These are phyloP conservation scores for Lichtheimia corymbifera DNA, from an alignment of 371 early-diverging fungal species.

Conservation along the genomic window DNA sequence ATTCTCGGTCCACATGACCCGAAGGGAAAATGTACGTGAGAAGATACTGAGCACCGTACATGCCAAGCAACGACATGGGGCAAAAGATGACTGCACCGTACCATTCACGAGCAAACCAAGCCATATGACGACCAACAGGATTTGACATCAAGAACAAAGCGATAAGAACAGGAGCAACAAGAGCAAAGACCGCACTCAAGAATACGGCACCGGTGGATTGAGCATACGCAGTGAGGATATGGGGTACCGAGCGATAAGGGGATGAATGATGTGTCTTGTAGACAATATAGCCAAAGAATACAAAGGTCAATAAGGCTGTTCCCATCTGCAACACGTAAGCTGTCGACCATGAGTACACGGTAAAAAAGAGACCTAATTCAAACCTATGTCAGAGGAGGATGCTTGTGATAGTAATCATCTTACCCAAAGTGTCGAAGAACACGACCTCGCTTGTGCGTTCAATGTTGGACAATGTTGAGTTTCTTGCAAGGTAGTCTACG, in stretches of 20 bases:
- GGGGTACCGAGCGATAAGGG: slow-evolving; percentile 37
- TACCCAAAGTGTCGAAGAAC: slow-evolving; percentile 69
- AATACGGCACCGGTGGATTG: slow-evolving; percentile 38
- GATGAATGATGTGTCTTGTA: slow-evolving; percentile 30
- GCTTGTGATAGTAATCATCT: slow-evolving; percentile 5
- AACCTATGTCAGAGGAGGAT: too few relatives aligned
- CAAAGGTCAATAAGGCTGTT: slow-evolving; percentile 22
- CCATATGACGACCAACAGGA: slow-evolving; percentile 54
- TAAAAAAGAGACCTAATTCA: slow-evolving; percentile 49
- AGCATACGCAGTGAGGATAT: slow-evolving; percentile 30
- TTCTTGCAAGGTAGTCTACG: slow-evolving; percentile 54
- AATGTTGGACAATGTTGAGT: slow-evolving; percentile 48
- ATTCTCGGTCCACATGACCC: slow-evolving; percentile 43
- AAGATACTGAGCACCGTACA: slow-evolving; percentile 50
- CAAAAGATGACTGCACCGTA: slow-evolving; percentile 56
- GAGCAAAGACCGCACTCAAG: slow-evolving; percentile 43
- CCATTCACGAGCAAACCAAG: slow-evolving; percentile 70
- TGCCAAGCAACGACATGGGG: slow-evolving; percentile 50
- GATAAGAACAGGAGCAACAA: slow-evolving; percentile 44
- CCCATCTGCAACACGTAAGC: slow-evolving; percentile 52
- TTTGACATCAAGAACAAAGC: slow-evolving; percentile 41
- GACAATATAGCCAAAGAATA: slow-evolving; percentile 35
- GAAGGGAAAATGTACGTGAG: slow-evolving; percentile 33
- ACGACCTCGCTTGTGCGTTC: slow-evolving; percentile 58
- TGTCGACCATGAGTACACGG: slow-evolving; percentile 61